Evolutionary conservation across 176 grass and related monocot species (phyloP).

Genomic region (Microstegium vimineum): DNA sequence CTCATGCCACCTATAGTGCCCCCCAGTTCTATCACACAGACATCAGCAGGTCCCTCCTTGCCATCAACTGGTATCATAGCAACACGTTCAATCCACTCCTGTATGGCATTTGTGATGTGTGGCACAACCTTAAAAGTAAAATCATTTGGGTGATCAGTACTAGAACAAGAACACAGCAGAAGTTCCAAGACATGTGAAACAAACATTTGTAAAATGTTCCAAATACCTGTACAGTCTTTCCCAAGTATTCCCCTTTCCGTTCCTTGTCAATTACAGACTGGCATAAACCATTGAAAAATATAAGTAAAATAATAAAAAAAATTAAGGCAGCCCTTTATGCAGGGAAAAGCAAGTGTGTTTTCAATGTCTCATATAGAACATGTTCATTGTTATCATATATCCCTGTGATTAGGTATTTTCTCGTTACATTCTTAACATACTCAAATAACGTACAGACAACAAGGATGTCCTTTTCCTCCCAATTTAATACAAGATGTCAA

Average conservation of each 20-base stretch:
- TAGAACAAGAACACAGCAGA: slow-evolving; percentile 22
- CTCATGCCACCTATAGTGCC: slow-evolving; percentile 60
- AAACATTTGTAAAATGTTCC: not conserved
- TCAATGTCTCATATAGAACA: not conserved
- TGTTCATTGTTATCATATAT: not conserved
- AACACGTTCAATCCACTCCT: slow-evolving; percentile 69
- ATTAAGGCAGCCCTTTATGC: slow-evolving; percentile 13
- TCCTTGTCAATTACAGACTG: slow-evolving; percentile 75
- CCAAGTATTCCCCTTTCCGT: slow-evolving; percentile 66
- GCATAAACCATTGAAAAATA: slow-evolving; percentile 19
- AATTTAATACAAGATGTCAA: slow-evolving; percentile 16
- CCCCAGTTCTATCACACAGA: slow-evolving; percentile 69
- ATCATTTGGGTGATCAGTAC: slow-evolving; percentile 22
- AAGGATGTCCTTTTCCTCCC: slow-evolving; percentile 13
- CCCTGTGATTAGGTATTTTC: not conserved
- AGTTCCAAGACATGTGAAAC: slow-evolving; percentile 5
- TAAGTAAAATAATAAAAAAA: slow-evolving; percentile 15
- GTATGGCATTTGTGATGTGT: slow-evolving; percentile 79
- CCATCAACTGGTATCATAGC: slow-evolving; percentile 70
- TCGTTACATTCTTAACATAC: not conserved
- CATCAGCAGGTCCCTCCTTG: slow-evolving; percentile 64
- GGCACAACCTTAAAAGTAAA: slow-evolving; percentile 56
- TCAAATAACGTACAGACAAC: slow-evolving; percentile 27
- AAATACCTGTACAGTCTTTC: slow-evolving; percentile 72
- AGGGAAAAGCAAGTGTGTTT: slow-evolving; percentile 25